Percentiles rank a stretch among this genome's conserved stretches.
Evolutionary conservation across 2,329 filamentous ascomycete species (phyloP).

Genomic region (Acarospora socialis): DNA sequence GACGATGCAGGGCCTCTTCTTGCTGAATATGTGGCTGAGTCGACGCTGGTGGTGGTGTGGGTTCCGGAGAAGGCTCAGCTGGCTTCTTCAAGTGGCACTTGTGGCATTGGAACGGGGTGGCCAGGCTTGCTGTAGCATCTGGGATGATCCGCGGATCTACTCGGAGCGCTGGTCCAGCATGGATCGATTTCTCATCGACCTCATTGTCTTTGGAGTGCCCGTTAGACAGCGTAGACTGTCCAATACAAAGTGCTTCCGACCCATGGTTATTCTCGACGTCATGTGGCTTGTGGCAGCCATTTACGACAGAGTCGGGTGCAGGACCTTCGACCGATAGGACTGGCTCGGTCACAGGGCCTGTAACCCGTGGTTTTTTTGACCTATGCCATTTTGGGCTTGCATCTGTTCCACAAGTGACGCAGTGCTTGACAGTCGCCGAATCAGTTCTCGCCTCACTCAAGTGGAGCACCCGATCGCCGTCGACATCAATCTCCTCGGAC

Average conservation of each 20-base stretch:
- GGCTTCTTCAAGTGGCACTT: slow-evolving; percentile 49
- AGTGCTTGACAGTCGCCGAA: slow-evolving; percentile 39
- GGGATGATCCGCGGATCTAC: slow-evolving; percentile 3
- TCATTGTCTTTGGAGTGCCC: background rate
- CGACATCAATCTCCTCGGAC: slow-evolving; percentile 13
- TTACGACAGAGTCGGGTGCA: too few relatives aligned
- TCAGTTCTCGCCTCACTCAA: slow-evolving; percentile 16
- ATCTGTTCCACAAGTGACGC: slow-evolving; percentile 52
- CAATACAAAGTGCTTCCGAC: background rate
- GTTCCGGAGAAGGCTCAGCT: too few relatives aligned
- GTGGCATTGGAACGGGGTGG: slow-evolving; percentile 54
- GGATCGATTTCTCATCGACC: background rate
- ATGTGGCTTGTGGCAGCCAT: background rate
- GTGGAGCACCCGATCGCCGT: slow-evolving; percentile 12
- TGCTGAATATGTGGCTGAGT: slow-evolving; percentile 5
- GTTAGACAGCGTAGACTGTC: background rate
- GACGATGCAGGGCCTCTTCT: too few relatives aligned
- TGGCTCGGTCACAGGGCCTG: too few relatives aligned
- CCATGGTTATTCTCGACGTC: background rate
- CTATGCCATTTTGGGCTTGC: slow-evolving; percentile 45
- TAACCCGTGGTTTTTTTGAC: slow-evolving; percentile 22
- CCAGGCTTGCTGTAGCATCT: background rate
- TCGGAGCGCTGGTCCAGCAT: background rate
- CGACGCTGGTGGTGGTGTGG: slow-evolving; percentile 20
- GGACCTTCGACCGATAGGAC: too few relatives aligned